Percentiles rank a stretch among this genome's conserved stretches.
Evolutionary conservation across 73 alveolate genomes (phyloP).

Genomic region (Uronychia binucleata): DNA sequence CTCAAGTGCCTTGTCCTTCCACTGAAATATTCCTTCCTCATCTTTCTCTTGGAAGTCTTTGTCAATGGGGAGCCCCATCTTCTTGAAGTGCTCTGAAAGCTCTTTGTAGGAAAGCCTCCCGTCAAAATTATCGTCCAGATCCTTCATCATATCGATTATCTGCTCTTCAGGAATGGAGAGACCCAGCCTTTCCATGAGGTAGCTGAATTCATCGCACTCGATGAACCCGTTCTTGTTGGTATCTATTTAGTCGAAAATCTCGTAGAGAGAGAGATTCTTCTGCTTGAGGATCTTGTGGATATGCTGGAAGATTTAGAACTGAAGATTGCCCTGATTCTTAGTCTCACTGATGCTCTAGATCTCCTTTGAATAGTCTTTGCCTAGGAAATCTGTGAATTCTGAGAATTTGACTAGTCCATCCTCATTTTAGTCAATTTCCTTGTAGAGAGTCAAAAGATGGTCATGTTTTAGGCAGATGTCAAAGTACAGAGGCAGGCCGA

Average conservation of each 20-base stretch:
- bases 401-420: conserved; percentile 44
- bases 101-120: conserved; percentile 49
- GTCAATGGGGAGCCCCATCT: conserved; percentile 26
- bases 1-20: conserved; percentile 58
- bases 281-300: conserved; percentile 29
- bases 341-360: conserved; percentile 6
- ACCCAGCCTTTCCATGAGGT: conserved; percentile 47
- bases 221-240: conserved; percentile 38
- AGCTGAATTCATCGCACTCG: conserved; percentile 43
- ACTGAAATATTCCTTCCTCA: background rate
- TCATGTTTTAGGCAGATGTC: conserved; percentile 37
- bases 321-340: too few relatives aligned
- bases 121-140: conserved; percentile 57
- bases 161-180: conserved; percentile 33
- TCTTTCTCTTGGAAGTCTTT: background rate
- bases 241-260: conserved; percentile 49
- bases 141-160: conserved; percentile 40
- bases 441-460: conserved; percentile 19
- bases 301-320: conserved; percentile 52
- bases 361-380: too few relatives aligned
- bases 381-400: conserved; percentile 45
- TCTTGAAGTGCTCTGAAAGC: conserved; percentile 20
- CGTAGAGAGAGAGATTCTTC: conserved; percentile 34
- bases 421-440: conserved; percentile 35
- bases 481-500: conserved; percentile 3